Evolutionary conservation across 768 basidiomycete species (phyloP).

Genomic region (Mrakia frigida): DNA sequence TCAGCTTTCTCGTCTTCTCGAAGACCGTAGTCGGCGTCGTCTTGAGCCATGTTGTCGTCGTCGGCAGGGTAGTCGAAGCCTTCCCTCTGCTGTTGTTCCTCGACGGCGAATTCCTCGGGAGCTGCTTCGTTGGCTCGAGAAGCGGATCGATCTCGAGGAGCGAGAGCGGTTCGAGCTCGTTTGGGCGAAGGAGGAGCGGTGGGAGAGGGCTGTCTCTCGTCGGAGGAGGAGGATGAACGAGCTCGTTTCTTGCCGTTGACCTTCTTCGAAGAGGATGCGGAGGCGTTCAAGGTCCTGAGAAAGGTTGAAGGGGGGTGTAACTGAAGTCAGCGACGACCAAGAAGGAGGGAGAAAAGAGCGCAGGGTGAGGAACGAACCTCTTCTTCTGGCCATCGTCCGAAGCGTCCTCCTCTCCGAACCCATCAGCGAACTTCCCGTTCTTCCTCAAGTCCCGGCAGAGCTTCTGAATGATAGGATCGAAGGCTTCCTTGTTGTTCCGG

Average conservation of each 20-base stretch:
- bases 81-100: background rate
- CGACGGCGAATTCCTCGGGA: too few species aligned
- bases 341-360: background rate
- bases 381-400: background rate
- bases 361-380: background rate
- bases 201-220: background rate
- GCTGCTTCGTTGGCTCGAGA: background rate
- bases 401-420: background rate
- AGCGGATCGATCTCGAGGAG: background rate
- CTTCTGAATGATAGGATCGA: background rate
- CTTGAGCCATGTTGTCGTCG: constrained; percentile 1
- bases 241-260: background rate
- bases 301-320: background rate
- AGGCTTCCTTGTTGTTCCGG: background rate
- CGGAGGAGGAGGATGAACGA: background rate
- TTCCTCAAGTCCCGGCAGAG: background rate
- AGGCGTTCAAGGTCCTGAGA: background rate
- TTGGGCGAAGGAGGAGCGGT: background rate
- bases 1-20: background rate
- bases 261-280: background rate
- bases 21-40: background rate
- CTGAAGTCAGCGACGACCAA: background rate
- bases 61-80: background rate
- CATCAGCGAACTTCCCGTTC: background rate
- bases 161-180: background rate